Conservation (phyloP, 805 yeast genomes). For the Candida hispaniensis region DNA sequence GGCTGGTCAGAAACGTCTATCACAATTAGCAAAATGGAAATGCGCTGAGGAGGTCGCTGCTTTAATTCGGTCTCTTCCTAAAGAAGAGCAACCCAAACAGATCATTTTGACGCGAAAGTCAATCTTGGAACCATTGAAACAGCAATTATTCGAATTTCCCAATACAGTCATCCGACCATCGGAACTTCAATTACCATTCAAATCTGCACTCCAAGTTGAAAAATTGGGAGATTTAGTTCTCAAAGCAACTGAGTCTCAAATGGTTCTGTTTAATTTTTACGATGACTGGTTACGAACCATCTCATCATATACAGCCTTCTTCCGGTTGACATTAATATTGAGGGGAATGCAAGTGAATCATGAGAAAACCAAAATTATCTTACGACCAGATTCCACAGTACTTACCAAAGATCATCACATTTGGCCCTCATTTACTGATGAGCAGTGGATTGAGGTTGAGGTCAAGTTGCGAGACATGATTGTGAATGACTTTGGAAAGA, state of each 20-base stretch:
- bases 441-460: conserved; percentile 89
- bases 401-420: conserved; percentile 67
- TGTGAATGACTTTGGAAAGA: conserved; percentile 70
- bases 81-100: conserved; percentile 91
- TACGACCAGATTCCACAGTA: conserved; percentile 64
- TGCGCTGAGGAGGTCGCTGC: conserved; percentile 97
- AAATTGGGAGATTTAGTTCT: conserved; percentile 67
- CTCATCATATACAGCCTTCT: conserved; percentile 88
- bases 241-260: conserved; percentile 84
- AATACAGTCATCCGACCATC: conserved; percentile 81
- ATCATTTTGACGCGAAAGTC: conserved; percentile 83
- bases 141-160: conserved; percentile 94
- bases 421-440: conserved; percentile 86
- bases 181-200: conserved; percentile 82
- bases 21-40: conserved; percentile 95
- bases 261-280: conserved; percentile 81
- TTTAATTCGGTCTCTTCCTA: conserved; percentile 73
- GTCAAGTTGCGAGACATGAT: conserved; percentile 80
- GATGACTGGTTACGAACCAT: conserved; percentile 87
- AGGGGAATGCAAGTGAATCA: conserved; percentile 70
- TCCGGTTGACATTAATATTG: conserved; percentile 70
- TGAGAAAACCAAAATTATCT: conserved; percentile 62
- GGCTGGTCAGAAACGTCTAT: conserved; percentile 92
- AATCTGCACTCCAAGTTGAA: conserved; percentile 71
- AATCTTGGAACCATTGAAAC: conserved; percentile 88